Evolutionary conservation across 345 rosid genomes (phyloP).

Genomic region (Trapa bicornis): DNA sequence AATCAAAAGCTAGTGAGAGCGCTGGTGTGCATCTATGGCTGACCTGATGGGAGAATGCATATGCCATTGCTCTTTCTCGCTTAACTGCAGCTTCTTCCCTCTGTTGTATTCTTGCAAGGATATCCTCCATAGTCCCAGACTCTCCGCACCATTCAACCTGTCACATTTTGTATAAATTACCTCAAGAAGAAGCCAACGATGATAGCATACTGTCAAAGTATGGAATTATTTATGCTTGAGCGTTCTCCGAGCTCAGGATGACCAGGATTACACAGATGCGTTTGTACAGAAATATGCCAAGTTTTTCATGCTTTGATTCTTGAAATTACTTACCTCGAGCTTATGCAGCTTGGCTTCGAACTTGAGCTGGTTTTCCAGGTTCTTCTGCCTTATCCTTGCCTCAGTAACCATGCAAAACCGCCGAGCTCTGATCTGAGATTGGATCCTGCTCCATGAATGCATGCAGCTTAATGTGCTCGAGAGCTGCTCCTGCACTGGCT

Average conservation of each 20-base stretch:
- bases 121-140: conserved; percentile 73
- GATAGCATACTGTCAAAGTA: no score
- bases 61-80: conserved; percentile 84
- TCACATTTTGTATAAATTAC: not conserved
- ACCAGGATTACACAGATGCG: no score
- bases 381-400: conserved; percentile 56
- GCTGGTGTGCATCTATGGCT: no score
- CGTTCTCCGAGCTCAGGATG: no score
- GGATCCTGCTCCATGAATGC: conserved; percentile 73
- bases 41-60: conserved; percentile 83
- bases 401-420: conserved; percentile 63
- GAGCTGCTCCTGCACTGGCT: conserved; percentile 43
- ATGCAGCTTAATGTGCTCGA: conserved; percentile 34
- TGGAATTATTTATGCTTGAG: conserved; percentile 13
- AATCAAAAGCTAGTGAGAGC: not conserved
- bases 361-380: conserved; percentile 56
- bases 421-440: conserved; percentile 47
- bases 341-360: conserved; percentile 63
- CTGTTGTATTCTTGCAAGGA: conserved; percentile 57
- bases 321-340: conserved; percentile 33
- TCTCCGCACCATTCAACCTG: conserved; percentile 78
- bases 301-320: not conserved
- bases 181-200: no score
- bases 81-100: conserved; percentile 74
- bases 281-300: no score